Evolutionary conservation across 306 rosid species (phyloP).

Genomic region (Quercus mongolica): DNA sequence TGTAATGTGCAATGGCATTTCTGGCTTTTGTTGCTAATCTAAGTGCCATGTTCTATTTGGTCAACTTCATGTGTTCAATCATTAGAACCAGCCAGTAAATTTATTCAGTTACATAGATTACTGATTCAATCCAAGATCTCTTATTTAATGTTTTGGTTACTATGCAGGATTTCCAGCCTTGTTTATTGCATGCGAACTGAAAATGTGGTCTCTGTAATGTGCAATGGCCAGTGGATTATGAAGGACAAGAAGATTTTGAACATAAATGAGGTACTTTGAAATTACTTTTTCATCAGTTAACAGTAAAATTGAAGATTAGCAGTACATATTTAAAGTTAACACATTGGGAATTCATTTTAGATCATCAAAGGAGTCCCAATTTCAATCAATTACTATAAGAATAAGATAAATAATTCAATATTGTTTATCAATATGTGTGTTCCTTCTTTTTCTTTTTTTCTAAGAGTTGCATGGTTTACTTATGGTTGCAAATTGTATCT

Average conservation of each 20-base stretch:
- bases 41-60: neutral
- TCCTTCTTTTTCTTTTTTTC: neutral
- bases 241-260: constrained; percentile 66
- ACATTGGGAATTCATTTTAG: neutral
- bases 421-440: neutral
- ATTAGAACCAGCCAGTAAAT: neutral
- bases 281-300: neutral
- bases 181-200: constrained; percentile 83
- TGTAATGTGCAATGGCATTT: constrained; percentile 75
- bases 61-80: neutral
- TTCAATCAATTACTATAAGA: neutral
- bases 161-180: constrained; percentile 74
- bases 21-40: neutral
- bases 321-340: neutral
- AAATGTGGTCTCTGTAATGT: constrained; percentile 73
- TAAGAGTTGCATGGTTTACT: neutral
- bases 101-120: neutral
- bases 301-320: neutral
- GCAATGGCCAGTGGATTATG: constrained; percentile 89
- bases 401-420: neutral
- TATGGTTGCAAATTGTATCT: neutral
- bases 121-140: neutral
- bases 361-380: neutral
- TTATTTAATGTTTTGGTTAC: constrained; percentile 21
- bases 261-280: constrained; percentile 60